Evolutionary conservation across 1,284 basidiomycete species (phyloP), one percentile per base, ranked within the genome.

Genomic region (Vanrija pseudolonga): DNA sequence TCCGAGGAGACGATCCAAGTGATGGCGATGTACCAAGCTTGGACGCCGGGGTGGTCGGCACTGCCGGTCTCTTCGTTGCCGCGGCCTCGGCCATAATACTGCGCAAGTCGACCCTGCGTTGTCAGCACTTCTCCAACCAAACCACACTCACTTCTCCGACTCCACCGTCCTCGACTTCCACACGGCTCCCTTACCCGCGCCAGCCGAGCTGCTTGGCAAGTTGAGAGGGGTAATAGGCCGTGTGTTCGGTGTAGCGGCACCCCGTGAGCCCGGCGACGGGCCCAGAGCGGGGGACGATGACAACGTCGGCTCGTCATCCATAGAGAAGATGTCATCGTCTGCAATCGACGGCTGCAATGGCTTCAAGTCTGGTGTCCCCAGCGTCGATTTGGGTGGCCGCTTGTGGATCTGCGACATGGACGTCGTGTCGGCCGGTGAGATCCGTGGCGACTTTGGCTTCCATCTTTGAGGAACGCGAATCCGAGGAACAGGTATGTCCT

Each of bases 401-500:
- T 56, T 9, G 62, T 60, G 24, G 32, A 32, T 32, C 14, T 32
- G 32, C 9, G 32, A 32, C 32, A 32, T 32, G 32, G 32, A 32
- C 12, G 32, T 32, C 43, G 20, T 23, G 11, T 32, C 24, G 2
- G 41, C 38, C 1, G 59, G 49, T 4, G 43, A 42, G 7, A 68
- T 67, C 22, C 64, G 64, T 8, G 80, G 76, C 4, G 80, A 81
- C 4, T 77, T 75, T 38, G 77, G 77, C 56, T 76, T 78, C 43
- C 73, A 71, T 22, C 62, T 68, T 46, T 60, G 69, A 6, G 71
- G 61, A 62, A 36, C 70, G 12, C 82, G 81, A 9, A 85, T 71
- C 44, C 90, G 80, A 0, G 84, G 83, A 23, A 77, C 74, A 0
- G 93, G 90, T 36, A 96, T 81, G 72, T 97, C 94, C 66, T 94